Base-by-base conservation (phyloP, 2,329 filamentous ascomycete species). In the Aspergillus oerlinghausenensis region DNA sequence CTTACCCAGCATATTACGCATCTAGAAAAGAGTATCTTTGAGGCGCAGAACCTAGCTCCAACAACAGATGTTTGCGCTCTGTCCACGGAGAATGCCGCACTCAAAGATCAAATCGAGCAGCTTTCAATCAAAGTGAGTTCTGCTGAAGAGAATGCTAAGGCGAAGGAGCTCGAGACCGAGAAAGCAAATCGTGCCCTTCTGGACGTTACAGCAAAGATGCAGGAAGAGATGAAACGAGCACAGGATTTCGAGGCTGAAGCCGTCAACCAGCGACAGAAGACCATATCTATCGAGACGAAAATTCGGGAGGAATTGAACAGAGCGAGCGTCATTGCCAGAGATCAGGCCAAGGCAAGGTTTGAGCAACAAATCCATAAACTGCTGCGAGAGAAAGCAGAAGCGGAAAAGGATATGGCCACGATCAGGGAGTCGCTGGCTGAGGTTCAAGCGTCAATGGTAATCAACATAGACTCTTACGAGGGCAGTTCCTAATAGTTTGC, bases 221-320 rank as follows among this genome's bases (percentile, higher is more conserved):
- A 65, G 23, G 49, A 59, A 19, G 52, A 60, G 17, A 65, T 70
- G 42, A 49, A 19, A 5, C 55, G 56, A n/a, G 57, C 58, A 10
- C 38, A 56, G 0, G 52, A 51, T 5, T 52, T 70, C 3, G 64
- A 67, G 49, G 56, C 42, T 2, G 65, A 75, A 51, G 65, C 62
- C 8, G 32, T 38, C 2, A 53, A 55, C 2, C 49, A 71, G 49
- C 55, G 60, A 32, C 58, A 66, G n/a, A 62, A 68, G 23, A 47
- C 64, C 2, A 51, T 57, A 14, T 40, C 56, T 0, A 60, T 61
- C 8, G 70, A 73, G 48, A 55, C 56, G 17, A 67, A 55, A n/a
- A 54, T 72, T 11, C 65, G 67, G 21, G 65, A 70, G 38, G 69
- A 73, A 57, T 29, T 72, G 55, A 65, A 62, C 21, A 63, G 70